Conservation (phyloP, 768 basidiomycete species). For the Flagelloscypha sp. region DNA sequence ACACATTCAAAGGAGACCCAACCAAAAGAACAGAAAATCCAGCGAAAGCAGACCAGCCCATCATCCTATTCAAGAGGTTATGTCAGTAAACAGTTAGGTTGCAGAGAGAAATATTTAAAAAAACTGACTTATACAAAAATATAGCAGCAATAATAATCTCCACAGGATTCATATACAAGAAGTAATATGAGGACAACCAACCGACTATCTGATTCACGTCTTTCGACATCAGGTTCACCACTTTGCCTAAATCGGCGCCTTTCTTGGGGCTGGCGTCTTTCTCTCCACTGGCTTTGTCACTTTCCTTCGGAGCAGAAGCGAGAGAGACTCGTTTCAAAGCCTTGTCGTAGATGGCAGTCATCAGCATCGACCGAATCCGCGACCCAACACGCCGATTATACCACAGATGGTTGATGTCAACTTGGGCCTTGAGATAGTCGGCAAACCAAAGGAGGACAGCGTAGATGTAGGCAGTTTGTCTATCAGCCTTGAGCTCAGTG, state of each 20-base stretch:
- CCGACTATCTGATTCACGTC: constrained; percentile 30
- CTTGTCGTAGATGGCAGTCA: constrained; percentile 48
- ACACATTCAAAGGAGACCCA: constrained; percentile 40
- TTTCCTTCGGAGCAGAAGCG: neutral
- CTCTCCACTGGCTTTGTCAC: constrained; percentile 6
- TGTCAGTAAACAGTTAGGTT: too few relatives aligned
- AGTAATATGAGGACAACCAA: too few relatives aligned
- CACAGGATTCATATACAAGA: too few relatives aligned
- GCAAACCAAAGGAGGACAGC: constrained; percentile 37
- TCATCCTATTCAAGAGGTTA: constrained; percentile 22
- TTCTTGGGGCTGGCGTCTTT: constrained; percentile 25
- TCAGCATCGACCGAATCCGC: constrained; percentile 36
- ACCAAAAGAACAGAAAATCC: constrained; percentile 38
- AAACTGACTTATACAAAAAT: constrained; percentile 47
- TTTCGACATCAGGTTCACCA: constrained; percentile 16
- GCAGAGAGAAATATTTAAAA: neutral
- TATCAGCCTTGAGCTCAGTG: constrained; percentile 28
- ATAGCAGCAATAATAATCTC: constrained; percentile 44
- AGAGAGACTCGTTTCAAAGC: constrained; percentile 28
- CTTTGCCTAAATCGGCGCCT: constrained; percentile 13
- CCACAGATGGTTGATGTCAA: constrained; percentile 35
- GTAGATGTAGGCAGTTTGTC: constrained; percentile 45
- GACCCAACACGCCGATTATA: constrained; percentile 35
- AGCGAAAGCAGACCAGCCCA: constrained; percentile 40
- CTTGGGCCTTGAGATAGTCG: constrained; percentile 26